These are phyloP conservation scores for Agrocybe pediades DNA, from an alignment of 768 basidiomycete species.

Conservation along the genomic window DNA sequence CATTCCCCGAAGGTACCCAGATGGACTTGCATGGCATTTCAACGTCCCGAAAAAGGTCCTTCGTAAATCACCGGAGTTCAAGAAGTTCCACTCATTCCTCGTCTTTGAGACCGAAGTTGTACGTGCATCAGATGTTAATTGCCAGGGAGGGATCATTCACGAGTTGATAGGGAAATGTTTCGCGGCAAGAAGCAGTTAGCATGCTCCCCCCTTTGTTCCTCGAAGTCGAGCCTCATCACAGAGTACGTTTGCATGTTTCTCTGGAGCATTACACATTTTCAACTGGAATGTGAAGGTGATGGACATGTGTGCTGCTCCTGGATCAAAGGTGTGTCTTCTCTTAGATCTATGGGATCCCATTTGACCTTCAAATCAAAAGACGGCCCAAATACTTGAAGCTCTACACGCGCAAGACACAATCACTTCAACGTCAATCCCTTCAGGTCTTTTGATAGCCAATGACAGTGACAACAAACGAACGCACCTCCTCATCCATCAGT, in stretches of 20 bases:
- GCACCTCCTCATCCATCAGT: conserved; percentile 96
- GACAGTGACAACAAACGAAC: conserved; percentile 94
- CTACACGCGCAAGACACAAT: conserved; percentile 78
- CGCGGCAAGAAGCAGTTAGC: conserved; percentile 95
- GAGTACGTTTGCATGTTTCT: conserved; percentile 39
- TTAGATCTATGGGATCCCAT: background rate
- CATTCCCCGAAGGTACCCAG: conserved; percentile 74
- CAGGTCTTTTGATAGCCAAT: conserved; percentile 91
- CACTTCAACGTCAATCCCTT: conserved; percentile 67
- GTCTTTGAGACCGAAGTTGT: conserved; percentile 99
- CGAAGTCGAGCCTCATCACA: conserved; percentile 92
- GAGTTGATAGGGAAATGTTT: conserved; percentile 86
- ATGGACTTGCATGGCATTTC: conserved; percentile 95
- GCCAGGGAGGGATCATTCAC: no score
- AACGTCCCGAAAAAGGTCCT: conserved; percentile 88
- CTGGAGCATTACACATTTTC: background rate
- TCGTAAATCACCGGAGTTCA: conserved; percentile 87
- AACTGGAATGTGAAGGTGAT: conserved; percentile 58
- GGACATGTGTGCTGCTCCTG: conserved; percentile 99
- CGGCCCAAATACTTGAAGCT: conserved; percentile 94
- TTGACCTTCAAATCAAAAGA: conserved; percentile 43
- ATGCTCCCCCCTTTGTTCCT: conserved; percentile 98
- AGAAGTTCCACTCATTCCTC: conserved; percentile 92
- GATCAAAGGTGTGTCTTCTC: conserved; percentile 76
- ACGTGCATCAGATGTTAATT: no score